Evolutionary conservation across 2,329 filamentous ascomycete species (phyloP), one percentile per base, ranked within the genome.

Genomic region (Tolypocladium tropicale): DNA sequence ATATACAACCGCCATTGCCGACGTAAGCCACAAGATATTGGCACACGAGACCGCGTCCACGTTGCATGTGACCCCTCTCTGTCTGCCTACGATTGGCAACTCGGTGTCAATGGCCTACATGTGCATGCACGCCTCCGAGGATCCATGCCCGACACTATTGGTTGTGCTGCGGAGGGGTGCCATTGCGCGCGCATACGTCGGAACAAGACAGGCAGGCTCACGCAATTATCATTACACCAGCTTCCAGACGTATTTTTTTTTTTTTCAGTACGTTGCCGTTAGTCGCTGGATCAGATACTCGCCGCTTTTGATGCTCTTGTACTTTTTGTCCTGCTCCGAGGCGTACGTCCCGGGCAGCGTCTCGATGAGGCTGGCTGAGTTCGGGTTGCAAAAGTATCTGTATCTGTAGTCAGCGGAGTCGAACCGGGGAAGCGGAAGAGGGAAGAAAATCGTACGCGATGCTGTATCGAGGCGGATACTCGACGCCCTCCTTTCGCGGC

Each of bases 351-450:
- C 88, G 0, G 90, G 90, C 49, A 95, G 82, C 1, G 86, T 89
- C 63, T 94, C 88, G 61, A 95, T 95, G 55, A 81, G 74, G 62
- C 79, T 81, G 58, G 88, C 81, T 67, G 83, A 87, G 67, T 95
- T 91, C 10, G 90, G 90, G 63, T 95, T 93, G 76, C 90, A 95
- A 68, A 95, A 95, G 73, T 95, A 95, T 4, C 79, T 82, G 49
- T 5, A 25, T 1, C 4, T 23, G 11, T n/a, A 2, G 25, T 41
- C 28, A 53, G 52, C n/a, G n/a, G 18, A n/a, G 14, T 11, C 21
- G 48, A 34, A 10, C 9, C 28, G 23, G 10, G 6, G n/a, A 18
- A 18, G 23, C n/a, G 4, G 3, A 50, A 25, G 10, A n/a, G 28
- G 32, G 18, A 41, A 33, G 16, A 43, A 25, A 52, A 23, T 76